Conservation (phyloP, 2,329 filamentous ascomycete species). For the Fusarium staphyleae region DNA sequence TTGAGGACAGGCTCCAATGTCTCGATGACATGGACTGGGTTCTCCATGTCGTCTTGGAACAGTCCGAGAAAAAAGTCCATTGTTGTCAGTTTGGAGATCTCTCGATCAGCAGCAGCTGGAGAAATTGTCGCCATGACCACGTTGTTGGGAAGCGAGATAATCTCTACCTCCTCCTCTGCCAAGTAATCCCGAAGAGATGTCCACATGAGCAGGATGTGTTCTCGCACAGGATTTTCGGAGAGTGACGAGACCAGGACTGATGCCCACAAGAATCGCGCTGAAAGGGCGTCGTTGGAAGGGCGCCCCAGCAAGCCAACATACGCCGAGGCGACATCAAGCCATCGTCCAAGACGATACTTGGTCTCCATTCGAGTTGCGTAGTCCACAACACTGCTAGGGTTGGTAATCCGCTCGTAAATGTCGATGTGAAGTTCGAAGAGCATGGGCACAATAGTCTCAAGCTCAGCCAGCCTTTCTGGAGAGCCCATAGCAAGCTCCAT, state of each 20-base stretch:
- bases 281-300: constrained; percentile 49
- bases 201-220: constrained; percentile 66
- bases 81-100: constrained; percentile 90
- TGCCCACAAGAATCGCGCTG: constrained; percentile 65
- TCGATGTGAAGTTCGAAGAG: constrained; percentile 69
- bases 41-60: constrained; percentile 81
- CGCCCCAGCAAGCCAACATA: constrained; percentile 50
- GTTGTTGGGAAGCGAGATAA: constrained; percentile 79
- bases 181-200: constrained; percentile 63
- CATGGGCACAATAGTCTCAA: constrained; percentile 61
- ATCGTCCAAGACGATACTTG: constrained; percentile 58
- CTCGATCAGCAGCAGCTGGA: constrained; percentile 80
- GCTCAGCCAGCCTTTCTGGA: constrained; percentile 39
- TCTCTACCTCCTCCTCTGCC: constrained; percentile 48
- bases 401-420: constrained; percentile 65
- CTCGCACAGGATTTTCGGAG: constrained; percentile 59
- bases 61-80: constrained; percentile 95
- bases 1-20: constrained; percentile 92
- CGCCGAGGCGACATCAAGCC: constrained; percentile 59
- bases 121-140: constrained; percentile 88
- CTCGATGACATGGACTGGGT: constrained; percentile 87
- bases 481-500: constrained; percentile 44
- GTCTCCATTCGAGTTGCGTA: constrained; percentile 57
- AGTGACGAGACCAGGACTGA: constrained; percentile 61
- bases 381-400: constrained; percentile 62